Percentiles rank a stretch among this genome's conserved stretches.
Conservation (phyloP, 805 yeast species). For the Zygosaccharomyces rouxii region DNA sequence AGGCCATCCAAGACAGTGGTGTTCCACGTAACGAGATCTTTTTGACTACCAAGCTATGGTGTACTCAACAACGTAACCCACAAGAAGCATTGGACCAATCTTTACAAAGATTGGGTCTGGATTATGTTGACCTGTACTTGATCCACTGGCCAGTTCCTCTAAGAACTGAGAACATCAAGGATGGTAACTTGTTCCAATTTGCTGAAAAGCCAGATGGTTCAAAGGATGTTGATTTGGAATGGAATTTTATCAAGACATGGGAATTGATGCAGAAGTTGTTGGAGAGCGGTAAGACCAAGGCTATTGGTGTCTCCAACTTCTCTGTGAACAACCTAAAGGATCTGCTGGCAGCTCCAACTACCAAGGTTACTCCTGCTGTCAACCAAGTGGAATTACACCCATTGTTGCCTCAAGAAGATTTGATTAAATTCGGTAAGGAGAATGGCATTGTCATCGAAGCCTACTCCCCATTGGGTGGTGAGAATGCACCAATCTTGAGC, state of each 20-base stretch:
- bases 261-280: slow-evolving; percentile 57
- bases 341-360: slow-evolving; percentile 46
- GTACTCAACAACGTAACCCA: slow-evolving; percentile 46
- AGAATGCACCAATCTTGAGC: slow-evolving; percentile 47
- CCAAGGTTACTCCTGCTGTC: slow-evolving; percentile 57
- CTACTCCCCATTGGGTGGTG: slow-evolving; percentile 71
- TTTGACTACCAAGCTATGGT: slow-evolving; percentile 69
- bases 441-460: slow-evolving; percentile 63
- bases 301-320: slow-evolving; percentile 78
- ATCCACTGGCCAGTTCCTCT: slow-evolving; percentile 79
- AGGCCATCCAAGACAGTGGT: slow-evolving; percentile 52
- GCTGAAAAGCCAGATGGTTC: slow-evolving; percentile 34
- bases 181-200: slow-evolving; percentile 36
- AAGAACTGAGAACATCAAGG: slow-evolving; percentile 39
- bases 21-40: slow-evolving; percentile 62
- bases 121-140: slow-evolving; percentile 72
- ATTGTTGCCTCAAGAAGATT: slow-evolving; percentile 57
- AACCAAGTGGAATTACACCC: slow-evolving; percentile 81
- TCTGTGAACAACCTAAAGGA: slow-evolving; percentile 48
- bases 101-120: slow-evolving; percentile 58
- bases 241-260: slow-evolving; percentile 55
- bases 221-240: slow-evolving; percentile 38
- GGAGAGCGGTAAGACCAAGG: slow-evolving; percentile 47
- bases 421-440: slow-evolving; percentile 47
- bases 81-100: slow-evolving; percentile 53